These are phyloP conservation scores for Cordyceps pruinosa DNA, from an alignment of 2,329 filamentous ascomycete species.

Conservation along the genomic window DNA sequence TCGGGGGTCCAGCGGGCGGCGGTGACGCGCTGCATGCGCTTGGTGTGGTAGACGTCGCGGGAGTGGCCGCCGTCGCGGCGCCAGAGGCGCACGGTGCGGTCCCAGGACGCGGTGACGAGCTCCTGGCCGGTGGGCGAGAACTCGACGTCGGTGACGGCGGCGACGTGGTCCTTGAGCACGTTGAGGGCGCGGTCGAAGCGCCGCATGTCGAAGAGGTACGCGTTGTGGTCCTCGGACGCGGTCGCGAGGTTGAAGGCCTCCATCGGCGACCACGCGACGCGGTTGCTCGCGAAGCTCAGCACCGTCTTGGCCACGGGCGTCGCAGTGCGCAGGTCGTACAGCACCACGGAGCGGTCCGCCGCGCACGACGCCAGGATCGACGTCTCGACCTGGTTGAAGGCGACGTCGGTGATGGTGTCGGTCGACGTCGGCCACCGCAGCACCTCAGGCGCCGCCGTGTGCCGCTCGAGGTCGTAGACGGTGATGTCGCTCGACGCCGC, in stretches of 20 bases:
- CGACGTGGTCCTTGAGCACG: constrained; percentile 81
- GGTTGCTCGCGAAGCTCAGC: constrained; percentile 76
- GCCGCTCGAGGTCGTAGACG: constrained; percentile 79
- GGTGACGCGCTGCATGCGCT: constrained; percentile 95
- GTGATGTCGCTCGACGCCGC: constrained; percentile 70
- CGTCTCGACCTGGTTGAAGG: constrained; percentile 92
- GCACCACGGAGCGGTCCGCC: constrained; percentile 76
- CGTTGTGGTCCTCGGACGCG: constrained; percentile 90
- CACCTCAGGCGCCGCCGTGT: constrained; percentile 73
- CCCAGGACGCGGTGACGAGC: constrained; percentile 78
- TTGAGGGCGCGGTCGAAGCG: constrained; percentile 84
- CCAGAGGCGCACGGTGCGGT: constrained; percentile 84
- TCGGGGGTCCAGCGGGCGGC: constrained; percentile 80
- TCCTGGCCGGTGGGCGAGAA: constrained; percentile 93
- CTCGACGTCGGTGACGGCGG: constrained; percentile 92
- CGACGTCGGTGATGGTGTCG: constrained; percentile 82
- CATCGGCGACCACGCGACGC: constrained; percentile 90
- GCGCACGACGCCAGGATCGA: constrained; percentile 81
- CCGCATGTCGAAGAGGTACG: constrained; percentile 84
- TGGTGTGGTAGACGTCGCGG: constrained; percentile 92
- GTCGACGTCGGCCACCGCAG: constrained; percentile 81
- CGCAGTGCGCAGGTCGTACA: constrained; percentile 87
- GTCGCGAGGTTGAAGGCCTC: constrained; percentile 93
- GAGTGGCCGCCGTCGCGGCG: constrained; percentile 73
- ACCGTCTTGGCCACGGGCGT: constrained; percentile 75